A percentile compares a stretch with the other conserved stretches of the same genome.
These are phyloP conservation scores for Wakefieldia striispora DNA, from an alignment of 768 basidiomycete genomes.

Conservation along the genomic window DNA sequence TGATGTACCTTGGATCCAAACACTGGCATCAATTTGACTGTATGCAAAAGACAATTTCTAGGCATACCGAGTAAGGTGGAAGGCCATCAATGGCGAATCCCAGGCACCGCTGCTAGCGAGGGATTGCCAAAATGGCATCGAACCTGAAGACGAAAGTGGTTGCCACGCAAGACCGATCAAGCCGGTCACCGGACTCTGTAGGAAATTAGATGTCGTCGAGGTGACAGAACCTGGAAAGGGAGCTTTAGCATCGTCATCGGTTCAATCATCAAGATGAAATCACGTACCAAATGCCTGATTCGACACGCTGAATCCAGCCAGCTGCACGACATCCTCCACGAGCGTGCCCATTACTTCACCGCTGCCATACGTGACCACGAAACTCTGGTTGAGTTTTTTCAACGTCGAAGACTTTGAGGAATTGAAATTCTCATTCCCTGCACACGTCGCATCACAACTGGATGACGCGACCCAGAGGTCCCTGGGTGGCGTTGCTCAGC, in stretches of 20 bases:
- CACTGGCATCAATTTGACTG: slow-evolving; percentile 1
- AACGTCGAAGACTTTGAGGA: slow-evolving; percentile 36
- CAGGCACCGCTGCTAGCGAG: slow-evolving; percentile 44
- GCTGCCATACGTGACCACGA: slow-evolving; percentile 44
- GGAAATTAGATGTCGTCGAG: slow-evolving; percentile 33
- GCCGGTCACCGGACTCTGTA: slow-evolving; percentile 57
- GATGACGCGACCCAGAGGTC: slow-evolving; percentile 52
- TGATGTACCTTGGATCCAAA: slow-evolving; percentile 35
- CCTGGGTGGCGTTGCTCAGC: slow-evolving; percentile 8
- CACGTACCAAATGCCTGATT: slow-evolving; percentile 56
- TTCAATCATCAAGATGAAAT: not conserved
- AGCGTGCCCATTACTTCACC: slow-evolving; percentile 47
- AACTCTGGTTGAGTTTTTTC: slow-evolving; percentile 30
- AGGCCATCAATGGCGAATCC: slow-evolving; percentile 54
- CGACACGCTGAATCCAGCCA: slow-evolving; percentile 62
- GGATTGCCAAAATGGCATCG: slow-evolving; percentile 67
- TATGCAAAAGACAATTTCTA: not conserved
- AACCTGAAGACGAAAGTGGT: slow-evolving; percentile 53
- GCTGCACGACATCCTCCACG: slow-evolving; percentile 61
- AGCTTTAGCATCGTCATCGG: slow-evolving; percentile 17
- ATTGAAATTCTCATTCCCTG: slow-evolving; percentile 34
- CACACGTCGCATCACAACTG: slow-evolving; percentile 30
- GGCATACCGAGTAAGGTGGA: slow-evolving; percentile 56
- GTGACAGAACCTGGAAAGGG: slow-evolving; percentile 36
- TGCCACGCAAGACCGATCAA: slow-evolving; percentile 74